phyloP scores from a whole-genome alignment of 1,284 basidiomycete species.

The Vanrija humicola region DNA sequence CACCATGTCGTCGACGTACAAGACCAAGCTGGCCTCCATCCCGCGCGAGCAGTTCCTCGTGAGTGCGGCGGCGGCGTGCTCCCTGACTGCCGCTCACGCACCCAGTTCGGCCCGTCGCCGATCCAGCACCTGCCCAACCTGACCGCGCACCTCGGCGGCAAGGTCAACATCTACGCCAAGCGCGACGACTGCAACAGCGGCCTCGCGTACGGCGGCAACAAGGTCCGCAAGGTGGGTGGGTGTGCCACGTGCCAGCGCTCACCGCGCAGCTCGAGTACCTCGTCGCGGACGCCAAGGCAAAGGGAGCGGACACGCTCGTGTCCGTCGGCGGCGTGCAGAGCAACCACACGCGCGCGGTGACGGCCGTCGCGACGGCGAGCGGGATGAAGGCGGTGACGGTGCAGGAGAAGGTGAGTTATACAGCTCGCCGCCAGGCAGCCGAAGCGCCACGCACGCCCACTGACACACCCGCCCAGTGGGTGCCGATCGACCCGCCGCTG shows the following conservation, averaged over 20 bases:
- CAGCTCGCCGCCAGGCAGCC: no score
- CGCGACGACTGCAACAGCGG: constrained; percentile 39
- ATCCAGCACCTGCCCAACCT: constrained; percentile 31
- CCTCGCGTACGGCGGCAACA: constrained; percentile 40
- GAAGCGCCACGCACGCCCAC: no score
- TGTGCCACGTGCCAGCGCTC: no score
- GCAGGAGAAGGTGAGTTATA: constrained; percentile 30
- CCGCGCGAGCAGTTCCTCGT: constrained; percentile 11
- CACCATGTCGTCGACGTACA: constrained; percentile 4
- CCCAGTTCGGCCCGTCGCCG: constrained; percentile 34
- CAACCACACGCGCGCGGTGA: constrained; percentile 37
- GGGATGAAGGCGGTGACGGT: constrained; percentile 27
- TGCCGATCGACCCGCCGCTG: constrained; percentile 35
- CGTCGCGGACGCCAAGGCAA: constrained; percentile 28
- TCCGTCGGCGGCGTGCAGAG: constrained; percentile 37
- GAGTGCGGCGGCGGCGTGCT: not conserved
- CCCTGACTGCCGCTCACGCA: not conserved
- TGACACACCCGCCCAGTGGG: constrained; percentile 23
- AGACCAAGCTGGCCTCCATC: constrained; percentile 5
- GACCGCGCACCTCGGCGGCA: constrained; percentile 23
- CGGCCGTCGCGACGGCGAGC: constrained; percentile 6
- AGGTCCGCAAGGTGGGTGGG: constrained; percentile 30
- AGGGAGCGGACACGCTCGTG: constrained; percentile 32
- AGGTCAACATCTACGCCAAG: constrained; percentile 32
- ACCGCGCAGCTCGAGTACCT: constrained; percentile 41